These are phyloP conservation scores for Leptodermis oblonga DNA, from an alignment of 257 asterid genomes.

Conservation along the genomic window DNA sequence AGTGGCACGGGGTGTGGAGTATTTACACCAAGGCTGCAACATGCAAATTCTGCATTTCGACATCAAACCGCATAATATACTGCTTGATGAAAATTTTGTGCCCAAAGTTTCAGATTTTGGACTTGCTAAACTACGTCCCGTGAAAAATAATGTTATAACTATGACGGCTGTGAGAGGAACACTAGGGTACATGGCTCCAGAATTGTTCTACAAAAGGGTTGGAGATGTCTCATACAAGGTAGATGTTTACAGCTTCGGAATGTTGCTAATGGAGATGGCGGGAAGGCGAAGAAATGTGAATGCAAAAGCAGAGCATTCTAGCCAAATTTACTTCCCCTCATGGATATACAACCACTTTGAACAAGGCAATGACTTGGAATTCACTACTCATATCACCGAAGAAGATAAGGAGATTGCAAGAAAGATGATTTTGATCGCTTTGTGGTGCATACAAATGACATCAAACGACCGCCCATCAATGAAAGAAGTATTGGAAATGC, in stretches of 20 bases:
- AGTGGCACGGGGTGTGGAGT: background rate
- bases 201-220: conserved; percentile 4
- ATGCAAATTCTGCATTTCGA: background rate
- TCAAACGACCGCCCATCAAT: background rate
- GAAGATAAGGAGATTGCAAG: background rate
- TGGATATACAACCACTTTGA: background rate
- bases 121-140: background rate
- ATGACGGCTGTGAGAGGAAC: conserved; percentile 4
- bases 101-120: background rate
- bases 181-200: conserved; percentile 3
- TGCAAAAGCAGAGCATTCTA: background rate
- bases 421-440: background rate
- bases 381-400: background rate
- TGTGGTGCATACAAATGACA: conserved; percentile 3
- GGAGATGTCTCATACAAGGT: background rate
- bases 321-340: background rate
- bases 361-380: background rate
- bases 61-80: background rate
- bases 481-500: background rate
- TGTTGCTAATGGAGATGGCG: background rate
- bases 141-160: background rate
- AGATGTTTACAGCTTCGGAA: conserved; percentile 2
- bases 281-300: background rate
- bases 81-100: background rate
- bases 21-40: background rate